Evolutionary conservation across 2,329 filamentous ascomycete species (phyloP).

Genomic region (Bipolaris zeicola): DNA sequence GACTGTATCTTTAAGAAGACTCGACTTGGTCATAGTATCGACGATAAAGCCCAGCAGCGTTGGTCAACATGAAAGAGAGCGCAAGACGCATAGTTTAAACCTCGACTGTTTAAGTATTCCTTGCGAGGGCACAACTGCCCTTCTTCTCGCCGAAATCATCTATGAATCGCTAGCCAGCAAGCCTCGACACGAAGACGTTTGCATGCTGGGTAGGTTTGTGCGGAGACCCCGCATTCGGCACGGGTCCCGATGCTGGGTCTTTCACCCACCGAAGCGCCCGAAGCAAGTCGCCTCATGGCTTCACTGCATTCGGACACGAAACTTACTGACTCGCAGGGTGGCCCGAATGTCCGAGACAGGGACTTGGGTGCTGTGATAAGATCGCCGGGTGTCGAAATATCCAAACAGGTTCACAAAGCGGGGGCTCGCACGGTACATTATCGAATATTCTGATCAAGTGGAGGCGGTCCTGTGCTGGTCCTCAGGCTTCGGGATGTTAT

Average conservation of each 20-base stretch:
- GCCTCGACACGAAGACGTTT: neutral
- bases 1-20: neutral
- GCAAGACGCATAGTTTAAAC: neutral
- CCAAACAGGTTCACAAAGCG: neutral
- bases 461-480: neutral
- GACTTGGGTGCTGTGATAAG: too few species aligned
- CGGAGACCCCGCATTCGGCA: neutral
- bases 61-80: neutral
- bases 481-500: neutral
- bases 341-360: neutral
- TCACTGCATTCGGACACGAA: neutral
- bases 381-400: neutral
- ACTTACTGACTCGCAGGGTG: neutral
- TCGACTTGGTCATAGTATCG: neutral
- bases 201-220: neutral
- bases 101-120: too few species aligned
- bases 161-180: neutral
- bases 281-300: neutral
- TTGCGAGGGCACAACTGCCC: neutral
- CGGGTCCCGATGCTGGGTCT: neutral
- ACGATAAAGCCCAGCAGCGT: neutral
- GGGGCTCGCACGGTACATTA: neutral
- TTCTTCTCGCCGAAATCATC: neutral
- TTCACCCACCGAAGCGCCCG: neutral
- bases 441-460: neutral